phyloP scores from a whole-genome alignment of 192 early-diverging fungal species.

The Powellomyces hirtus region DNA sequence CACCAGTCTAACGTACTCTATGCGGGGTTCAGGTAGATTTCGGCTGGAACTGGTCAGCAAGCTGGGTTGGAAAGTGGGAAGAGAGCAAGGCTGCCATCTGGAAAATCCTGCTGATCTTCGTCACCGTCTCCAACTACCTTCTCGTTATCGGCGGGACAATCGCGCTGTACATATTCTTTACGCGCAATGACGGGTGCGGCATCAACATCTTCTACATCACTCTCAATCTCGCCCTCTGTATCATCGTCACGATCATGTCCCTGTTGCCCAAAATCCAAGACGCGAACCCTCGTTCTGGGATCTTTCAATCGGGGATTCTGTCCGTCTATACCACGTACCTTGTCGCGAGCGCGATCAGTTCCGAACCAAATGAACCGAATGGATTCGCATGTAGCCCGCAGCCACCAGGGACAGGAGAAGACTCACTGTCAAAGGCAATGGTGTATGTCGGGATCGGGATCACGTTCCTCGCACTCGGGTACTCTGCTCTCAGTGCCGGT shows the following conservation, averaged over 20 bases:
- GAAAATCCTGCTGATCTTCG: conserved; percentile 59
- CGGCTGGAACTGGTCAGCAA: conserved; percentile 13
- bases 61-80: conserved; percentile 1
- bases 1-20: conserved; percentile 64
- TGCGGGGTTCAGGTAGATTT: conserved; percentile 70
- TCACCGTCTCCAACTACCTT: conserved; percentile 62
- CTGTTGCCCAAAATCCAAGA: conserved; percentile 77
- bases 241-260: conserved; percentile 57
- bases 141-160: conserved; percentile 66
- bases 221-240: conserved; percentile 69
- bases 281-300: conserved; percentile 73
- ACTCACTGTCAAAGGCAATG: conserved; percentile 56
- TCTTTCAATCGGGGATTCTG: conserved; percentile 84
- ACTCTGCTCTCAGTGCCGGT: conserved; percentile 2
- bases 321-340: conserved; percentile 82
- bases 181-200: conserved; percentile 52
- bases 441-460: conserved; percentile 29
- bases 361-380: neutral
- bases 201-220: conserved; percentile 85
- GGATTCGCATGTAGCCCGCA: conserved; percentile 35
- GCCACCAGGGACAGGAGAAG: conserved; percentile 67
- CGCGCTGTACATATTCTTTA: conserved; percentile 77
- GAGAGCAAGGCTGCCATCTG: conserved; percentile 1
- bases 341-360: conserved; percentile 69
- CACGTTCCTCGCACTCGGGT: conserved; percentile 7